Conservation (phyloP, 768 basidiomycete genomes). For the Boletus patriciae region DNA sequence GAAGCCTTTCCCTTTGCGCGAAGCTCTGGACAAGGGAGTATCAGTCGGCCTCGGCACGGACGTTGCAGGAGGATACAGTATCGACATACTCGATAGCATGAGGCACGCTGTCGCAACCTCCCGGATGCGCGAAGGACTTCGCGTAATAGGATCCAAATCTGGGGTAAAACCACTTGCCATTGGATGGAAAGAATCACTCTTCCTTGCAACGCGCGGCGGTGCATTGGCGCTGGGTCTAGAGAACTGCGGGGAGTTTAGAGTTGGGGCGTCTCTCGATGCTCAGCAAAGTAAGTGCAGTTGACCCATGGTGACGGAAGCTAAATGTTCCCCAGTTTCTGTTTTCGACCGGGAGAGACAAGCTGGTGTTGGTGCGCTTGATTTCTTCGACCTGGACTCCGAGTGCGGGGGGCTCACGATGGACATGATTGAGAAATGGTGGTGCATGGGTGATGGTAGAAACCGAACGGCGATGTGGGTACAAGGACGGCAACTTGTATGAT, state of each 20-base stretch:
- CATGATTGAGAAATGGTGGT: conserved; percentile 89
- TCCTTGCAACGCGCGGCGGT: conserved; percentile 80
- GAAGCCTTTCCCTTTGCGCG: conserved; percentile 64
- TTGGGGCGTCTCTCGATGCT: conserved; percentile 71
- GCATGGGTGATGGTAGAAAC: conserved; percentile 70
- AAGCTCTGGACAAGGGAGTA: conserved; percentile 63
- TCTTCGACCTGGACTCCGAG: conserved; percentile 48
- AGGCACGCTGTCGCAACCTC: conserved; percentile 73
- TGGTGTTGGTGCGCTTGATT: conserved; percentile 69
- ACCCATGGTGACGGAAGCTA: background rate
- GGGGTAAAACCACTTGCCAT: conserved; percentile 44
- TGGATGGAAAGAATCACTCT: conserved; percentile 80
- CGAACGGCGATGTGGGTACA: conserved; percentile 74
- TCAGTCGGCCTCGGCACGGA: conserved; percentile 83
- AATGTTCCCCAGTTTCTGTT: conserved; percentile 41
- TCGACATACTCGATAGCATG: conserved; percentile 80
- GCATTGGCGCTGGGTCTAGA: conserved; percentile 65
- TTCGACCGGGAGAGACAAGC: conserved; percentile 39
- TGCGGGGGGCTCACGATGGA: conserved; percentile 40
- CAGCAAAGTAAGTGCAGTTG: conserved; percentile 58
- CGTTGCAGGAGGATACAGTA: conserved; percentile 81
- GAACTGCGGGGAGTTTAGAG: conserved; percentile 50
- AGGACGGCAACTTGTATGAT: conserved; percentile 39
- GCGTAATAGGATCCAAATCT: conserved; percentile 27
- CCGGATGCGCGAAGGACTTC: conserved; percentile 61